phyloP scores from a whole-genome alignment of 805 yeast species.

The Cyberlindnera euphorbiae region DNA sequence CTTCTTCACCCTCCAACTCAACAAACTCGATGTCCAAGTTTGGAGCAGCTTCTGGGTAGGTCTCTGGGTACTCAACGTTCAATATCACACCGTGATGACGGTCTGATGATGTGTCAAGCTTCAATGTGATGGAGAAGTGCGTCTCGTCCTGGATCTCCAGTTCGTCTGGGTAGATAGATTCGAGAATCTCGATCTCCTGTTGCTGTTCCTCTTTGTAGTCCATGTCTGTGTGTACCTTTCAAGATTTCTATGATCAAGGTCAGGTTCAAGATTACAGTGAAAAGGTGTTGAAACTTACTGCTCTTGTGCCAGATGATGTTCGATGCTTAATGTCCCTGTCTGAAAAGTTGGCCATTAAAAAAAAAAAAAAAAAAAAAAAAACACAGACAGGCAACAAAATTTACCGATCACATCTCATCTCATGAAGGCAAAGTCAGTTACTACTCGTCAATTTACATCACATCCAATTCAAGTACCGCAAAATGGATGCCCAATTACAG shows the following conservation, averaged over 20 bases:
- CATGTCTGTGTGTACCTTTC: too few relatives aligned
- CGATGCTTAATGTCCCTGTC: background rate
- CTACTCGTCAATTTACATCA: too few relatives aligned
- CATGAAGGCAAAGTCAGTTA: too few relatives aligned
- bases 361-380: constrained; percentile 6
- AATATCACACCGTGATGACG: constrained; percentile 52
- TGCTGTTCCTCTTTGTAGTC: constrained; percentile 77
- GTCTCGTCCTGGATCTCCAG: constrained; percentile 34
- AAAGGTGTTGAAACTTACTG: too few relatives aligned
- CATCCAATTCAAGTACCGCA: too few relatives aligned
- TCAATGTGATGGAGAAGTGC: constrained; percentile 52
- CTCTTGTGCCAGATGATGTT: too few relatives aligned
- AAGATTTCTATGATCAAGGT: too few relatives aligned
- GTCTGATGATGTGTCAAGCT: constrained; percentile 63
- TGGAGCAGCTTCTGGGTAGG: constrained; percentile 81
- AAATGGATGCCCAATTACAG: background rate
- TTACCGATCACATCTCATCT: background rate
- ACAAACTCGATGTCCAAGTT: constrained; percentile 39
- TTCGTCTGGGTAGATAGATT: constrained; percentile 93
- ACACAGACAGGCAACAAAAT: background rate
- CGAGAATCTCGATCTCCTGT: constrained; percentile 86
- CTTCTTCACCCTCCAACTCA: constrained; percentile 27
- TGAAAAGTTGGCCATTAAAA: too few relatives aligned
- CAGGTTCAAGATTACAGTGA: too few relatives aligned
- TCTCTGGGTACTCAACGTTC: constrained; percentile 66